These are phyloP conservation scores for Cryptococcus depauperatus DNA, from an alignment of 1,284 basidiomycete species.

Conservation along the genomic window DNA sequence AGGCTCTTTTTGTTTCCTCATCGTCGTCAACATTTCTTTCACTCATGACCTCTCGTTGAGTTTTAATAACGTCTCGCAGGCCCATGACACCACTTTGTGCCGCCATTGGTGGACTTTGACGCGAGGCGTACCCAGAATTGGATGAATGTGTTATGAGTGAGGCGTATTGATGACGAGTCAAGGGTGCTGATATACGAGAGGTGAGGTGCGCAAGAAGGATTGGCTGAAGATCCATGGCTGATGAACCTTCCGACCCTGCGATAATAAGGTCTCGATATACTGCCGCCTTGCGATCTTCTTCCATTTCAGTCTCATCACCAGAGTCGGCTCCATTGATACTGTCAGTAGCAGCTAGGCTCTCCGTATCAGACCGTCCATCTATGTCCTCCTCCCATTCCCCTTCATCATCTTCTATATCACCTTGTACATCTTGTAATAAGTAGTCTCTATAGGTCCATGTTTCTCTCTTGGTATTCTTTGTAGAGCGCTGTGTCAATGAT, in stretches of 20 bases:
- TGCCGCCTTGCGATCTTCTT: neutral
- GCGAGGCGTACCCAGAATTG: conserved; percentile 2
- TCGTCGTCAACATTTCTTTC: conserved; percentile 29
- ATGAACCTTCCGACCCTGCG: conserved; percentile 1
- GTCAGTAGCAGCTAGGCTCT: neutral
- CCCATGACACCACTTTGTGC: neutral
- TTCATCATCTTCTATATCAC: conserved; percentile 32
- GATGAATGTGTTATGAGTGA: conserved; percentile 20
- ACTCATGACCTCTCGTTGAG: conserved; percentile 14
- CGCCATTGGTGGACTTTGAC: neutral
- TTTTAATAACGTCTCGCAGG: conserved; percentile 16
- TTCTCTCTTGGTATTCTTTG: neutral
- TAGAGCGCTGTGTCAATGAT: no score
- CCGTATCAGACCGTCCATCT: neutral
- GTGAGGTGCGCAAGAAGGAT: conserved; percentile 43
- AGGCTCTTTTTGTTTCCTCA: conserved; percentile 33
- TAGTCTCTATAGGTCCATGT: conserved; percentile 16
- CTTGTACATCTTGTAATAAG: conserved; percentile 13
- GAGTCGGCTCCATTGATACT: neutral
- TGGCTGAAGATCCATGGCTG: conserved; percentile 28
- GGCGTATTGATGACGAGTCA: conserved; percentile 39
- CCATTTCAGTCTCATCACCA: neutral
- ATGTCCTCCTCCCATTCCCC: conserved; percentile 28
- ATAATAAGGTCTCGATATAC: conserved; percentile 27
- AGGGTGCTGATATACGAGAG: conserved; percentile 22